Evolutionary conservation across 495 filamentous ascomycete genomes (phyloP), one percentile per base, ranked within the genome.

Genomic region (Trypethelium eluteriae): DNA sequence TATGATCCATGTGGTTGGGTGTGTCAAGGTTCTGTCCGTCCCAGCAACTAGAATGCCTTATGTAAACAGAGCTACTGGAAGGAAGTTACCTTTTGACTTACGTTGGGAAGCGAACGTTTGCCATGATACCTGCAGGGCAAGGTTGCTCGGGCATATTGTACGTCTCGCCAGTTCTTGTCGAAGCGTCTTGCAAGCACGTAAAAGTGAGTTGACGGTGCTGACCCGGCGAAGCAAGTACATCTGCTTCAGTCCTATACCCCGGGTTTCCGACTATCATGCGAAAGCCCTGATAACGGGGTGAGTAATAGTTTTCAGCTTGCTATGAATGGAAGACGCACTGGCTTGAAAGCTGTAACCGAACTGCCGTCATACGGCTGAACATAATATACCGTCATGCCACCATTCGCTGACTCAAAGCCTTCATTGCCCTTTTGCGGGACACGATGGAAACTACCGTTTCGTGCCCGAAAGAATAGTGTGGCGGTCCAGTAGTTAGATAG

Each of bases 401-500:
- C 71, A 7, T 66, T 56, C 32, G 67, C 67, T 1, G 65, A 65
- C n/a, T 68, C 67, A 34, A 73, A 69, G 1, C 66, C 67, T 49
- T 59, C 53, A 16, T 73, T 67, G n/a, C 67, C 64, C 35, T 62
- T 44, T 46, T 68, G 70, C 6, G 71, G 71, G 7, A 73, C 71
- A 1, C 70, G 44, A 41, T 71, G 67, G 66, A 65, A 73, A 32
- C 65, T 71, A 2, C 71, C 71, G 68, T 73, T 73, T 56, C 62
- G 66, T 32, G 67, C 70, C 11, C 67, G 66, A 69, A 73, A 71
- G 67, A 64, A 73, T 38, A 73, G 2, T 2, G 70, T 70, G 2
- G 71, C 69, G 12, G 70, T 71, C 71, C 71, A 73, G 67, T 73
- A 73, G 53, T 73, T 73, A 2, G 66, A 70, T 63, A 73, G 70